Percentiles rank a stretch among this genome's conserved stretches.
Evolutionary conservation across 164 flowering plant genomes (phyloP).

Genomic region (Magnolia sinica): DNA sequence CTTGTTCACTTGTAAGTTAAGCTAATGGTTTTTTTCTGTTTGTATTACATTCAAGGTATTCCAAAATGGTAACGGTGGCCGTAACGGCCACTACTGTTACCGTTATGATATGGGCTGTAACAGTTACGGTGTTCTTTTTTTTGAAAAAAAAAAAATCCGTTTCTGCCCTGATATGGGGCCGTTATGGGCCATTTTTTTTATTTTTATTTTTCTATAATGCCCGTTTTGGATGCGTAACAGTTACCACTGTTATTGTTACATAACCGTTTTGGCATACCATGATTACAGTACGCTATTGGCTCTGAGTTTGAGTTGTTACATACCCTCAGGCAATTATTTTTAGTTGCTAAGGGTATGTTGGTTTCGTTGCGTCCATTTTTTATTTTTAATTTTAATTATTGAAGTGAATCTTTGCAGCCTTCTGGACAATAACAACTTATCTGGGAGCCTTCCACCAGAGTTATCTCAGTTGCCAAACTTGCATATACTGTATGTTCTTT

Average conservation of each 20-base stretch:
- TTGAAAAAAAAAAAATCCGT: too few species aligned
- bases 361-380: conserved; percentile 5
- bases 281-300: not conserved
- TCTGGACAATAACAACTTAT: conserved; percentile 89
- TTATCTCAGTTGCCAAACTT: conserved; percentile 56
- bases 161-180: too few species aligned
- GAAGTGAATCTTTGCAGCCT: conserved; percentile 51
- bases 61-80: not conserved
- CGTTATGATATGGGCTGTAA: too few species aligned
- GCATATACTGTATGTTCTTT: conserved; percentile 65
- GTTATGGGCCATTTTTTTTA: too few species aligned
- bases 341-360: not conserved
- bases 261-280: too few species aligned
- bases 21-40: not conserved
- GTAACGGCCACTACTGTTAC: too few species aligned
- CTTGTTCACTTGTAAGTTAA: conserved; percentile 80
- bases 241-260: too few species aligned
- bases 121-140: too few species aligned
- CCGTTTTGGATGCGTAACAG: too few species aligned
- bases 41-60: not conserved
- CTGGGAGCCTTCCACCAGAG: conserved; percentile 87
- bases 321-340: not conserved
- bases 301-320: not conserved
- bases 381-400: too few species aligned
- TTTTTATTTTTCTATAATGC: too few species aligned